Percentiles rank a stretch among this genome's conserved stretches.
phyloP scores from a whole-genome alignment of 1,284 basidiomycete species.

The Austropuccinia psidii region DNA sequence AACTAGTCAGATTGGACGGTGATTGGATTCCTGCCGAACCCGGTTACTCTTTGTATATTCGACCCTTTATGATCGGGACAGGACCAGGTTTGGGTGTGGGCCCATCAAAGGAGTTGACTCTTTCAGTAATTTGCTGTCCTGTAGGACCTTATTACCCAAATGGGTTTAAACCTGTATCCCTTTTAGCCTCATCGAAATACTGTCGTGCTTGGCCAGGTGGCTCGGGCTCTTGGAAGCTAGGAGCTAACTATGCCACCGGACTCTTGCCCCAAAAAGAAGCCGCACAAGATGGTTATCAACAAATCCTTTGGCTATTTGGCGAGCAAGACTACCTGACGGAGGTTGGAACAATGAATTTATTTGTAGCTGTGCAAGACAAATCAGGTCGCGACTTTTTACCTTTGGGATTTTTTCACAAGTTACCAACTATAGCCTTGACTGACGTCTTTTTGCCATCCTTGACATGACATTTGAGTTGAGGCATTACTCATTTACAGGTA shows the following conservation, averaged over 20 bases:
- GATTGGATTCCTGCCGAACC: constrained; percentile 86
- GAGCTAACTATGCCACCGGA: constrained; percentile 75
- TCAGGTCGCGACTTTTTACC: constrained; percentile 57
- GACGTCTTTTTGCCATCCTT: too few relatives aligned
- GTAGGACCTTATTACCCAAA: constrained; percentile 87
- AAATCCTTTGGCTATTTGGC: constrained; percentile 91
- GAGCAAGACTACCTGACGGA: constrained; percentile 75
- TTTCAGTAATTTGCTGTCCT: constrained; percentile 85
- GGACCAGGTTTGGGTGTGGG: constrained; percentile 79
- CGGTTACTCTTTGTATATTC: constrained; percentile 86
- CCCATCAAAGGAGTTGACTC: constrained; percentile 76
- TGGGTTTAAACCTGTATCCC: constrained; percentile 90
- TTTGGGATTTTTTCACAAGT: constrained; percentile 15
- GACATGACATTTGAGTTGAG: background rate
- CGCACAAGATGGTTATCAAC: constrained; percentile 75
- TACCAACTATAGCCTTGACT: background rate
- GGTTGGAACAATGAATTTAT: constrained; percentile 75
- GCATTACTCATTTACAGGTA: constrained; percentile 49
- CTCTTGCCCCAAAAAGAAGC: constrained; percentile 79
- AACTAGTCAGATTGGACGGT: constrained; percentile 75
- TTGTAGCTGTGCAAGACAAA: constrained; percentile 68
- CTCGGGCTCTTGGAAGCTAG: constrained; percentile 85
- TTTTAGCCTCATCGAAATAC: constrained; percentile 84
- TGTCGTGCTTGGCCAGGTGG: constrained; percentile 84
- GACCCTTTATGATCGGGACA: constrained; percentile 79